Evolutionary conservation across 345 rosid species (phyloP).

Genomic region (Lepidium aucheri): DNA sequence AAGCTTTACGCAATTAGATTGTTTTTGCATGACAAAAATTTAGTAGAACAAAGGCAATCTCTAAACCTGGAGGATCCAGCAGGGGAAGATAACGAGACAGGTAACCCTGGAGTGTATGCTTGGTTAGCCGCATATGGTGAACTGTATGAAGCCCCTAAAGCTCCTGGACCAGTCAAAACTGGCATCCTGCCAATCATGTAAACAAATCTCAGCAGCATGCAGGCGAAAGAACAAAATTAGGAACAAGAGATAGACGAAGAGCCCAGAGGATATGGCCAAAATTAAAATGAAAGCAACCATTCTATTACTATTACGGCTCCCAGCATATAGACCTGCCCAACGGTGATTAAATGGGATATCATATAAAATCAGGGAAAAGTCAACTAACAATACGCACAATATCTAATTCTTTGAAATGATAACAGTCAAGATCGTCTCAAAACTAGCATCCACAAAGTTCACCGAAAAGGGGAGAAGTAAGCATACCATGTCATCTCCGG

Average conservation of each 20-base stretch:
- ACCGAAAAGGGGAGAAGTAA: neutral
- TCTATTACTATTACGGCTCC: neutral
- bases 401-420: neutral
- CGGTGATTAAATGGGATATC: neutral
- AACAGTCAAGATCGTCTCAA: neutral
- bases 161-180: conserved; percentile 80
- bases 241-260: conserved; percentile 1
- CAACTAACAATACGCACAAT: neutral
- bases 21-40: neutral
- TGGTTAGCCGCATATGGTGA: conserved; percentile 69
- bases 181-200: conserved; percentile 66
- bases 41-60: neutral
- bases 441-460: conserved; percentile 8
- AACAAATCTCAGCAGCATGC: neutral
- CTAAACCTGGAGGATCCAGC: conserved; percentile 58
- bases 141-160: conserved; percentile 68
- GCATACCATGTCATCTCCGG: conserved; percentile 96
- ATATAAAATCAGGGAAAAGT: neutral
- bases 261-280: neutral
- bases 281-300: neutral
- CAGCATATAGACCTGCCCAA: neutral
- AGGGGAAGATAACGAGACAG: conserved; percentile 61
- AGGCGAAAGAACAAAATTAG: neutral
- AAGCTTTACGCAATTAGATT: neutral
- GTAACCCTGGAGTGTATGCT: conserved; percentile 41